Evolutionary conservation across 768 basidiomycete genomes (phyloP), one percentile per base, ranked within the genome.

Genomic region (Coprinopsis cinerea): DNA sequence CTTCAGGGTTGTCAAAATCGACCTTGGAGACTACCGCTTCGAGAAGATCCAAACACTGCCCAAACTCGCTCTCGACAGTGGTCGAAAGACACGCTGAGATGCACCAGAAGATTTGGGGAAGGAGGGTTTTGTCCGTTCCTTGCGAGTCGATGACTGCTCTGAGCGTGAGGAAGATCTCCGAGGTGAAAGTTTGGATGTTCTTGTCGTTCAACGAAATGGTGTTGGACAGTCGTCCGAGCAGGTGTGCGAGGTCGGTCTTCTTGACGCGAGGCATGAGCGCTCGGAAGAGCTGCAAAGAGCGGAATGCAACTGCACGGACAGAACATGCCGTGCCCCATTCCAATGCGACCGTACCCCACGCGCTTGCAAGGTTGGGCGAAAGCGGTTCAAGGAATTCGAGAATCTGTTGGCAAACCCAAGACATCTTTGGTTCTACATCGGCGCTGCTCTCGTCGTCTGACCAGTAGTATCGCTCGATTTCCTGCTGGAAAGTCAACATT

Each of bases 31-130:
- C 72, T 1, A 95, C 65, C 9, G 73, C 67, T 37, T 81, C 76
- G 14, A 95, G 64, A 14, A 94, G 74, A 10, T 72, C 72, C 27
- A 92, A 65, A 0, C 79, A 80, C 50, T 85, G 78, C 1, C 67
- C 60, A 57, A 89, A 96, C 64, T 97, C 93, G 10, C 72, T 64
- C 61, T 95, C 88, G 30, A 88, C 83, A 0, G 85, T 85, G 2
- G 92, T 94, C 23, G 81, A 83, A 17, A 95, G 75, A 58, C 83
- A 88, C 1, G 91, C 92, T 39, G 78, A 78, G 1, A 83, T 73
- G 60, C 82, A 84, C 94, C 93, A 96, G 64, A 89, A 95, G 44
- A 94, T 71, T 54, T 89, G 88, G 2, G 93, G 90, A 11, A 88
- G 68, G 23, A 90, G 72, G 0, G 73, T 66, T 47, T 73, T 68